A percentile compares a stretch with the other conserved stretches of the same genome.
Conservation (phyloP, 768 basidiomycete species). For the Boletales sp. region DNA sequence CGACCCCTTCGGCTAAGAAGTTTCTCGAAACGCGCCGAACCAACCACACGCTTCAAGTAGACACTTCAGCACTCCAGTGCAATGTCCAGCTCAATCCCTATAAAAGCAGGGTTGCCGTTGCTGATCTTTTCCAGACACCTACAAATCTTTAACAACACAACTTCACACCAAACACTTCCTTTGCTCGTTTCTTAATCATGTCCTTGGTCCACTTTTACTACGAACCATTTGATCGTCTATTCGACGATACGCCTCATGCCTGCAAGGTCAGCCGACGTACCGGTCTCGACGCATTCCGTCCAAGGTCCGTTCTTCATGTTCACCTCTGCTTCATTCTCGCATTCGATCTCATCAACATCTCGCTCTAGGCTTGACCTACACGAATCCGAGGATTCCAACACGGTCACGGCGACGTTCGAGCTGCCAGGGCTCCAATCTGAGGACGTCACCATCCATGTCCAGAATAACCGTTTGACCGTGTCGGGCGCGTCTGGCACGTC, state of each 20-base stretch:
- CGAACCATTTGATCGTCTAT: slow-evolving; percentile 7
- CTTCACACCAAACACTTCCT: too few relatives aligned
- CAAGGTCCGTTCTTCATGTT: neutral
- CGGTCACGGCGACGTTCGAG: slow-evolving; percentile 52
- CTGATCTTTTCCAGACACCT: neutral
- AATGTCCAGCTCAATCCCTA: too few relatives aligned
- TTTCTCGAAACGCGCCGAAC: slow-evolving; percentile 7
- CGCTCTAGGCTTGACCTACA: slow-evolving; percentile 14
- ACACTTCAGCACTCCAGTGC: too few relatives aligned
- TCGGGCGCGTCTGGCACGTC: slow-evolving; percentile 40
- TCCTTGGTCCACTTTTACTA: slow-evolving; percentile 1
- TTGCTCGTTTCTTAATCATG: neutral
- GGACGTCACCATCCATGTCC: slow-evolving; percentile 44
- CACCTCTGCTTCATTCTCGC: too few relatives aligned
- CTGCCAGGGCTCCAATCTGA: slow-evolving; percentile 52
- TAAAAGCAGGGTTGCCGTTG: too few relatives aligned
- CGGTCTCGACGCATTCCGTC: slow-evolving; percentile 16
- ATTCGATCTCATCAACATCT: neutral
- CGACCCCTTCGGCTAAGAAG: too few relatives aligned
- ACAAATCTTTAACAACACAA: neutral
- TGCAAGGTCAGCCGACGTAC: too few relatives aligned
- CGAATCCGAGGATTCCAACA: slow-evolving; percentile 39
- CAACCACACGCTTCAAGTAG: neutral
- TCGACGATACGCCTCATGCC: slow-evolving; percentile 10
- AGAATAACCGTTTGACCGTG: slow-evolving; percentile 44